Base-by-base conservation (phyloP, 176 grass and related monocot species). In the Calamus simplicifolius region DNA sequence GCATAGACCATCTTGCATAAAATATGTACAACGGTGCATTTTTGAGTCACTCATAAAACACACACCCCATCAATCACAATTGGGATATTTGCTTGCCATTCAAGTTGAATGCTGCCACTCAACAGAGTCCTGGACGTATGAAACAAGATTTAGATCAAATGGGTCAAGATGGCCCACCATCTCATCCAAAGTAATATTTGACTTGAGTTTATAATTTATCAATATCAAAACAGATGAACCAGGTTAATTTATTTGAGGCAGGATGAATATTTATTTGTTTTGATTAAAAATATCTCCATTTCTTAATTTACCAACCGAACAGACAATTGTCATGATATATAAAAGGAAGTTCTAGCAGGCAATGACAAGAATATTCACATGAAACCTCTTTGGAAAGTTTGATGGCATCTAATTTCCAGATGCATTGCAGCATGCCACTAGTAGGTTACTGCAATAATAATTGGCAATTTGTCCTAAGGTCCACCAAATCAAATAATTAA, bases 21-120 rank as follows among this genome's bases (percentile, higher is more conserved):
- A 16, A 73, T 64, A 17, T 29, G n/a, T 19, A 27, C 23, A 12
- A 55, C 6, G 3, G 2, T 55, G 58, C 10, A 79, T 50, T 1
- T 25, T 66, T 49, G 69, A 25, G 21, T 23, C 64, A 69, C 16
- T 25, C 52, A 13, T 52, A 78, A 38, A 62, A 58, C 28, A 30
- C 17, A 57, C 85, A 96, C 92, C 60, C 86, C 92, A 82, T 90
- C 92, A 69, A 96, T 72, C 62, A 90, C 72, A 19, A 58, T 87
- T 58, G 91, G 86, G 61, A 96, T 80, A 58, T 79, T 87, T 67
- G 68, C 72, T 69, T 82, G 68, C 17, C 61, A 64, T 56, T n/a
- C 80, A 66, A 68, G 83, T 65, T 58, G 85, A 75, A 96, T 76
- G 50, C 90, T 96, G 63, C 74, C 74, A 80, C 83, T 69, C 18